Percentiles rank a stretch among this genome's conserved stretches.
Evolutionary conservation across 768 basidiomycete species (phyloP).

Genomic region (Dendrothele bispora): DNA sequence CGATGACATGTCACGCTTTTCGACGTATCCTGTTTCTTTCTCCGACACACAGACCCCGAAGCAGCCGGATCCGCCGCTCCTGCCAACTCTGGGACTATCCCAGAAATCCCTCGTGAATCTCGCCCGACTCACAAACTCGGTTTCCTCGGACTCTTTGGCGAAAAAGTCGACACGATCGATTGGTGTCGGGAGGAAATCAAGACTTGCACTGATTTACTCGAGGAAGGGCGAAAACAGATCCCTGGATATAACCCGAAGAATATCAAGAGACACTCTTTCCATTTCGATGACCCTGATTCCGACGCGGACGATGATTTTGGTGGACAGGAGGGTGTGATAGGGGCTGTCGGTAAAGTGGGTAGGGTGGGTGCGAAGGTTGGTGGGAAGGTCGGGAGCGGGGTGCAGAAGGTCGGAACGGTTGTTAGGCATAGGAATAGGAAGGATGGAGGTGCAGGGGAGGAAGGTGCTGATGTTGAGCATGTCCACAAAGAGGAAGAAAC

Average conservation of each 20-base stretch:
- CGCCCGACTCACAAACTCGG: slow-evolving; percentile 81
- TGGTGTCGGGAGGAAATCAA: slow-evolving; percentile 82
- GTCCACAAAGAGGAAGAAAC: slow-evolving; percentile 26
- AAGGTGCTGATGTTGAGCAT: slow-evolving; percentile 26
- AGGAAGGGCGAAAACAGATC: slow-evolving; percentile 41
- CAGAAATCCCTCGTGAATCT: slow-evolving; percentile 60
- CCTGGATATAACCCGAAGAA: slow-evolving; percentile 1
- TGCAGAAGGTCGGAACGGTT: too few relatives aligned
- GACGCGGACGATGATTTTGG: slow-evolving; percentile 5
- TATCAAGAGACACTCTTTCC: not conserved
- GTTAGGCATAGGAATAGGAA: slow-evolving; percentile 2
- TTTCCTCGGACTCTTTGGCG: slow-evolving; percentile 61
- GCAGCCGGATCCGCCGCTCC: not conserved
- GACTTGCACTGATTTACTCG: slow-evolving; percentile 50
- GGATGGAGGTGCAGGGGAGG: slow-evolving; percentile 8
- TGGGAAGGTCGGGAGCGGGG: too few relatives aligned
- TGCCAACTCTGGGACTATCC: too few relatives aligned
- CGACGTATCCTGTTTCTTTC: too few relatives aligned
- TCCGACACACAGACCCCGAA: slow-evolving; percentile 1
- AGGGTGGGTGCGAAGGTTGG: too few relatives aligned
- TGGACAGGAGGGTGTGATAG: slow-evolving; percentile 4
- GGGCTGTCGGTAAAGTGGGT: slow-evolving; percentile 2
- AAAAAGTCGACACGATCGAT: slow-evolving; percentile 92
- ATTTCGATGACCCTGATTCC: slow-evolving; percentile 5
- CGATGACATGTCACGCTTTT: too few relatives aligned